Conservation (phyloP, 176 grass and related monocot genomes). For the Triticum dicoccoides region DNA sequence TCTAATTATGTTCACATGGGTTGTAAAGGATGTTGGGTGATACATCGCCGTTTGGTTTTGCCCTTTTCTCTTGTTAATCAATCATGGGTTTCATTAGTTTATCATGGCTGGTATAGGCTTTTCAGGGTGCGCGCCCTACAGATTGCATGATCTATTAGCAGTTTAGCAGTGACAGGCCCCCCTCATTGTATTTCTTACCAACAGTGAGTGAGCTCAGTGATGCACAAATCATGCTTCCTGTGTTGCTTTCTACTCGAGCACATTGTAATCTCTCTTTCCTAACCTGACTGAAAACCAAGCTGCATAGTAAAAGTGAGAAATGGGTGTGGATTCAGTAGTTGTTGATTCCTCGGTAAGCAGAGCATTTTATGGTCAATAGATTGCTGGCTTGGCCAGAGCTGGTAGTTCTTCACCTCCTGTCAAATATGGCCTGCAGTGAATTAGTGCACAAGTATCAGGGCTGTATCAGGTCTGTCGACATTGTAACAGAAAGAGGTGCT, state of each 20-base stretch:
- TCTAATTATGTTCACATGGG: constrained; percentile 42
- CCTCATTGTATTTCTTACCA: background rate
- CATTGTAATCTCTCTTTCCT: background rate
- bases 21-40: constrained; percentile 42
- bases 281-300: background rate
- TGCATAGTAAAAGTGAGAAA: background rate
- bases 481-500: background rate
- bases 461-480: constrained; percentile 20
- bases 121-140: background rate
- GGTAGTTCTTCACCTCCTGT: background rate
- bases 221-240: background rate
- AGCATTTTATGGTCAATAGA: too few species aligned
- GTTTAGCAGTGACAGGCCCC: background rate
- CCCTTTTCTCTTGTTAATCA: constrained; percentile 33
- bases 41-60: constrained; percentile 31
- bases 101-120: constrained; percentile 4
- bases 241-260: background rate
- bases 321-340: background rate
- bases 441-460: constrained; percentile 11
- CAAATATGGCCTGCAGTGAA: background rate
- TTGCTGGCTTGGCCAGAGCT: background rate
- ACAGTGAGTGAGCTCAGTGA: background rate
- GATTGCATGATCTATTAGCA: background rate
- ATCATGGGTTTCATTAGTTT: constrained; percentile 40
- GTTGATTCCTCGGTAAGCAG: background rate